Conservation (phyloP, 768 basidiomycete species). For the Filobasidium floriforme region DNA sequence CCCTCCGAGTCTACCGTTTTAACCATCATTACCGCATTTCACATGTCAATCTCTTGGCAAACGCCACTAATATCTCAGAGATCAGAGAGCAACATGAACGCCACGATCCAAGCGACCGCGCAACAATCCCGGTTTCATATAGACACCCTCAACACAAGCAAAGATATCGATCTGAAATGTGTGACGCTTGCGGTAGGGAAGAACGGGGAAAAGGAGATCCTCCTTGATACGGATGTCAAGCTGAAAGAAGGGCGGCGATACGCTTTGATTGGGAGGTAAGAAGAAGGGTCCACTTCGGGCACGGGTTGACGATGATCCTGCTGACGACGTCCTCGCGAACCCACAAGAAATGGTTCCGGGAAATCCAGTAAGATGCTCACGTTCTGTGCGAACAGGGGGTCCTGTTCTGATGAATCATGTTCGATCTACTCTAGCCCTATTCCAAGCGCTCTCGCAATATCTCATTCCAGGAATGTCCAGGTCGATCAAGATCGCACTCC, state of each 20-base stretch:
- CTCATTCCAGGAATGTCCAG: slow-evolving; percentile 52
- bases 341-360: slow-evolving; percentile 52
- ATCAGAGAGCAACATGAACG: not conserved
- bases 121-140: slow-evolving; percentile 41
- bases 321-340: not conserved
- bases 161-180: slow-evolving; percentile 54
- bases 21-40: not conserved
- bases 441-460: slow-evolving; percentile 49
- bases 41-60: not conserved
- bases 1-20: not conserved
- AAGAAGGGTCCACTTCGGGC: too few species aligned
- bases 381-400: too few species aligned
- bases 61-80: not conserved
- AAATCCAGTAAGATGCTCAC: slow-evolving; percentile 48
- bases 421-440: too few species aligned
- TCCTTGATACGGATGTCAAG: slow-evolving; percentile 53
- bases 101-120: slow-evolving; percentile 24
- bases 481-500: slow-evolving; percentile 49
- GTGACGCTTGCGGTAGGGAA: slow-evolving; percentile 52
- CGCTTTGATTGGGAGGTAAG: slow-evolving; percentile 50
- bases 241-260: slow-evolving; percentile 48
- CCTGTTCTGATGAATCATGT: too few species aligned
- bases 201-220: slow-evolving; percentile 48
- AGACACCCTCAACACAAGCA: slow-evolving; percentile 32
- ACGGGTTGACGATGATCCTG: too few species aligned